These are phyloP conservation scores for Fusarium chlamydosporum DNA, from an alignment of 2,329 filamentous ascomycete genomes.

Conservation along the genomic window DNA sequence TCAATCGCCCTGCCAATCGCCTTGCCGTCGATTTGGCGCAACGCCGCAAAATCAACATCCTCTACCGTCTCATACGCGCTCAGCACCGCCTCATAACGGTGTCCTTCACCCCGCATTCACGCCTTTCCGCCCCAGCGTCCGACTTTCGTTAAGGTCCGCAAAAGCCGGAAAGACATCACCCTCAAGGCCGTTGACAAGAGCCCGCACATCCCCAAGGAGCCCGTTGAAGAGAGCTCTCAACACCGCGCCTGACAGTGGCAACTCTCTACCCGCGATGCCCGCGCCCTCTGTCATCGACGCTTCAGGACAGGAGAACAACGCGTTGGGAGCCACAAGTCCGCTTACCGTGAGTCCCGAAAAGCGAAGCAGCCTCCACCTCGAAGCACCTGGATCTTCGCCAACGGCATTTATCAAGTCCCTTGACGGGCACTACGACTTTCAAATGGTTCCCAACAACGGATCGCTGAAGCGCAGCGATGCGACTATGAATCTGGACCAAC, in stretches of 20 bases:
- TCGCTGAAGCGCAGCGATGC: constrained; percentile 93
- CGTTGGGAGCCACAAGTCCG: constrained; percentile 55
- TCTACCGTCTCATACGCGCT: constrained; percentile 53
- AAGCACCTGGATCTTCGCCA: constrained; percentile 68
- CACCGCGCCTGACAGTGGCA: constrained; percentile 78
- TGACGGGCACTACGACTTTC: constrained; percentile 58
- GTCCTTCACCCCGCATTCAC: constrained; percentile 67
- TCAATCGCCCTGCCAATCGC: constrained; percentile 70
- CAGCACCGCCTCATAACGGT: constrained; percentile 55
- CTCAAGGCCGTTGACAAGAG: constrained; percentile 69
- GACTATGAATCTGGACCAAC: constrained; percentile 87
- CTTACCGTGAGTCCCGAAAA: constrained; percentile 58
- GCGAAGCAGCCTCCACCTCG: constrained; percentile 70
- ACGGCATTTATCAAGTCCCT: constrained; percentile 66
- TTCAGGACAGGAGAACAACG: constrained; percentile 62
- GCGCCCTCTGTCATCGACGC: constrained; percentile 55
- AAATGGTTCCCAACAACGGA: constrained; percentile 68
- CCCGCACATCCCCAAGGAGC: constrained; percentile 81
- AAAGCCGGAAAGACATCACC: constrained; percentile 71
- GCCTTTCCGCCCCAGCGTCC: constrained; percentile 75
- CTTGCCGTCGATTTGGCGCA: constrained; percentile 61
- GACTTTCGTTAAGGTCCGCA: constrained; percentile 74
- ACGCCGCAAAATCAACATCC: constrained; percentile 57
- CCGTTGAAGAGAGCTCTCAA: constrained; percentile 83
- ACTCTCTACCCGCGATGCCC: constrained; percentile 67